Base-by-base conservation (phyloP, 345 rosid species). In the Arabidopsis thaliana region DNA sequence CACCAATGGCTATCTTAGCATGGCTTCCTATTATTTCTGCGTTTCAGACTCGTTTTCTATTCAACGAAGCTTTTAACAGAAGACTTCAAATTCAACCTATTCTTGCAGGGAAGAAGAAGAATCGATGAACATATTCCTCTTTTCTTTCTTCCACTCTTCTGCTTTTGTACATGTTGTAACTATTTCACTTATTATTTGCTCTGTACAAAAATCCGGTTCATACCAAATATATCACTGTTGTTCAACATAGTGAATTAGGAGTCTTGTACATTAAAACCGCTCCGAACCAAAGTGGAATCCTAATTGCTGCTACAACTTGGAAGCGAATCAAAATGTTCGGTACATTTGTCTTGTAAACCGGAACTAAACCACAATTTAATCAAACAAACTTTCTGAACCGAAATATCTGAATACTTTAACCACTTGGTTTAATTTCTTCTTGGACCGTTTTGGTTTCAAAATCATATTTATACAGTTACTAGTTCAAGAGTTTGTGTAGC, bases 21-120 rank as follows among this genome's bases (percentile, higher is more conserved):
- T 94, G 98, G 98, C 91, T 91, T 28, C 98, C 98, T 1, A 85
- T 85, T 60, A 84, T 91, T 41, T 90, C 96, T 5, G 87, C 89
- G 51, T 94, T 94, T 83, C 98, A 91, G 49, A 88, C 97, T 13
- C 85, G 88, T 9, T 90, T 94, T 83, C 98, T 94, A 49, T 94
- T 94, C 85, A 91, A 94, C 2, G 89, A 86, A 73, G 98, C 96
- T 33, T 89, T 87, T 84, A 90, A 82, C 55, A 84, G 96, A 73
- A 87, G 87, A 79, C 80, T 94, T 84, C 91, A 91, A n/a, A 90
- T 94, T 75, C 87, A 91, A 50, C 92, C 96, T 13, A 90, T 94
- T 87, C 98, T 94, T 76, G 85, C 91, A 3, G 97, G 91, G 57
- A 91, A 88, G 83, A 90, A 83, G 83, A 89, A 85, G 75, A 84